Evolutionary conservation across 2,329 filamentous ascomycete species (phyloP).

Genomic region (Penicillium sp.): DNA sequence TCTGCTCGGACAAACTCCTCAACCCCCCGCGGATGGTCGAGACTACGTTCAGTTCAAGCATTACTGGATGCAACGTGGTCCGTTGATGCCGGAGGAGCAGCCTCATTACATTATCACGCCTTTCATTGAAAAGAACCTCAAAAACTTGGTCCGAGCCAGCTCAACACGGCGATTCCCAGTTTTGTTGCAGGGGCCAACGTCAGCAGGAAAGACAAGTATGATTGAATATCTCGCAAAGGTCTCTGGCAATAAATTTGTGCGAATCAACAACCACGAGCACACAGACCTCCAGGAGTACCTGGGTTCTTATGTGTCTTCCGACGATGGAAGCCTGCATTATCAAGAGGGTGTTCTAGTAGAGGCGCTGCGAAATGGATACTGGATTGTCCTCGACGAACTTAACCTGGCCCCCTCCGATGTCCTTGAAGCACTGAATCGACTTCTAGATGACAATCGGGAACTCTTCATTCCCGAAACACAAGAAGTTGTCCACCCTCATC

Average conservation of each 20-base stretch:
- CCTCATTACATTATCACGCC: conserved; percentile 94
- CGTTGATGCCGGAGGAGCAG: conserved; percentile 64
- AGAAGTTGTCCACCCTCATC: conserved; percentile 84
- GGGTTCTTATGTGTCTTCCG: conserved; percentile 84
- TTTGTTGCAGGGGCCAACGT: conserved; percentile 93
- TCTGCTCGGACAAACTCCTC: conserved; percentile 73
- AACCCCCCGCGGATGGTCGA: conserved; percentile 70
- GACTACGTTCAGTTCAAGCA: conserved; percentile 82
- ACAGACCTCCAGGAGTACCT: conserved; percentile 97
- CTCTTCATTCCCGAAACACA: conserved; percentile 95
- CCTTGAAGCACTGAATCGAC: conserved; percentile 87
- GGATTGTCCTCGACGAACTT: conserved; percentile 96
- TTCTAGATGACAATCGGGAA: conserved; percentile 94
- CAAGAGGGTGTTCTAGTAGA: conserved; percentile 93
- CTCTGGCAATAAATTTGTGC: conserved; percentile 93
- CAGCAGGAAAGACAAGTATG: conserved; percentile 98
- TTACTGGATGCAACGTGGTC: conserved; percentile 84
- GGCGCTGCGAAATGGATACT: conserved; percentile 87
- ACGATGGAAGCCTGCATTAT: conserved; percentile 80
- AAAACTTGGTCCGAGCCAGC: conserved; percentile 89
- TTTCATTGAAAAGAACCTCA: conserved; percentile 89
- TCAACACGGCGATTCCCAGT: conserved; percentile 92
- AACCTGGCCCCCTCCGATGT: conserved; percentile 97
- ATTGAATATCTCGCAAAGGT: conserved; percentile 97
- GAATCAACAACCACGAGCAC: conserved; percentile 99